Percentiles rank a stretch among this genome's conserved stretches.
Evolutionary conservation across 805 yeast species (phyloP).

Genomic region (Barnettozyma californica): DNA sequence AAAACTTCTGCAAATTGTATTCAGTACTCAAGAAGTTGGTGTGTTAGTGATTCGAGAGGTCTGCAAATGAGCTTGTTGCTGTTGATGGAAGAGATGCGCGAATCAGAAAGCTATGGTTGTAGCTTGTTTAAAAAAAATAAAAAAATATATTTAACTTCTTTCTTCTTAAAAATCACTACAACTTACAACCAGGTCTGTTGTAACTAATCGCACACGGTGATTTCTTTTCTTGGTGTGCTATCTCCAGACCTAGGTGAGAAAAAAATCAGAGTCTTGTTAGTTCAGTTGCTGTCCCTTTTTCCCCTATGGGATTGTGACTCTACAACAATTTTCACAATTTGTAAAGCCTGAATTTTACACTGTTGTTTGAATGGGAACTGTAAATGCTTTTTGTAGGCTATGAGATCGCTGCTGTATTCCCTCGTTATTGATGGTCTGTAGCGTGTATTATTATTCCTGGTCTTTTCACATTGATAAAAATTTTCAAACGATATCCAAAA

Average conservation of each 20-base stretch:
- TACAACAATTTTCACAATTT: slow-evolving; percentile 15
- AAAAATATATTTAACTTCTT: not conserved
- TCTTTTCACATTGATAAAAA: not conserved
- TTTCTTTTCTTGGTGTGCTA: not conserved
- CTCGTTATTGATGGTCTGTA: not conserved
- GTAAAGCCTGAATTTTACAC: not conserved
- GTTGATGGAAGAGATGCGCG: no score
- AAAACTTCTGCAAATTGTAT: no score
- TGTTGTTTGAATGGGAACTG: not conserved
- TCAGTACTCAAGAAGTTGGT: no score
- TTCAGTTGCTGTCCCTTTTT: slow-evolving; percentile 16
- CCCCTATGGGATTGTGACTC: slow-evolving; percentile 16
- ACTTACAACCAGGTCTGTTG: not conserved
- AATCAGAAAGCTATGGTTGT: no score
- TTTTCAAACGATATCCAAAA: not conserved
- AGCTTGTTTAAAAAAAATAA: no score
- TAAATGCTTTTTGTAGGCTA: no score
- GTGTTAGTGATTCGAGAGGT: no score
- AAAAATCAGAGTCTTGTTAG: slow-evolving; percentile 13
- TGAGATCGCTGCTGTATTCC: no score
- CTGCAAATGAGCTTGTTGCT: no score
- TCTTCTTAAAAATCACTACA: not conserved
- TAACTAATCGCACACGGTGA: not conserved
- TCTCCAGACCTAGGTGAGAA: slow-evolving; percentile 12
- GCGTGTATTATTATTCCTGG: not conserved